phyloP scores from a whole-genome alignment of 2,329 filamentous ascomycete species.

The Xylaria sp. region DNA sequence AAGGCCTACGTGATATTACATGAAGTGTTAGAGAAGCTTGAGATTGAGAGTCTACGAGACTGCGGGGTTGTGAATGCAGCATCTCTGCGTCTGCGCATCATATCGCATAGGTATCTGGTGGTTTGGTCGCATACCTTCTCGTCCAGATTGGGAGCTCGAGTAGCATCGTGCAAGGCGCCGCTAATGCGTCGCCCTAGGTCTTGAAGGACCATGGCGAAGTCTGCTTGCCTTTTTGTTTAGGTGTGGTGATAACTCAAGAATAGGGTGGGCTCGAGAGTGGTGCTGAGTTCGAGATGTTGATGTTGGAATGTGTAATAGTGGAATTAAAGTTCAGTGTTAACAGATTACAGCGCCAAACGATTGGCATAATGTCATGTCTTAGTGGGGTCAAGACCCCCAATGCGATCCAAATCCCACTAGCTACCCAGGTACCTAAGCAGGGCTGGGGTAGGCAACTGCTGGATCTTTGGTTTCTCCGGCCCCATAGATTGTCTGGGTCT shows the following conservation, averaged over 20 bases:
- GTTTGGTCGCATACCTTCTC: slow-evolving; percentile 76
- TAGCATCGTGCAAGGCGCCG: slow-evolving; percentile 92
- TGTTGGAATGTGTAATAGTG: neutral
- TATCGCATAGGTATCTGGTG: slow-evolving; percentile 35
- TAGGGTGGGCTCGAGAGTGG: neutral
- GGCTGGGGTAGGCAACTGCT: neutral
- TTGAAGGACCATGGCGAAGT: slow-evolving; percentile 87
- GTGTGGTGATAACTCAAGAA: neutral
- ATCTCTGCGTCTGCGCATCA: neutral
- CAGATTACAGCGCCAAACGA: neutral
- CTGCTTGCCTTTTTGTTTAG: neutral
- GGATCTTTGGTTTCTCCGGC: slow-evolving; percentile 19
- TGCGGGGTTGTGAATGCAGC: slow-evolving; percentile 1
- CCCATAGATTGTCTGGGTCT: neutral
- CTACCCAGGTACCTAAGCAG: too few relatives aligned
- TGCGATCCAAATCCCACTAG: neutral
- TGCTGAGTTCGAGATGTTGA: neutral
- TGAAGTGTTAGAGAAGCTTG: slow-evolving; percentile 55
- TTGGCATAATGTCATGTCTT: neutral
- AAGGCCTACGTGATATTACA: slow-evolving; percentile 73
- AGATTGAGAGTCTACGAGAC: slow-evolving; percentile 20
- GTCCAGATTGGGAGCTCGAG: slow-evolving; percentile 90
- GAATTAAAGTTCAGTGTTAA: neutral
- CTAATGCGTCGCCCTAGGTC: slow-evolving; percentile 99
- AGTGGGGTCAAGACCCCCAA: neutral